phyloP scores from a whole-genome alignment of 169 alveolate genomes.

The Amoebophrya sp. region DNA sequence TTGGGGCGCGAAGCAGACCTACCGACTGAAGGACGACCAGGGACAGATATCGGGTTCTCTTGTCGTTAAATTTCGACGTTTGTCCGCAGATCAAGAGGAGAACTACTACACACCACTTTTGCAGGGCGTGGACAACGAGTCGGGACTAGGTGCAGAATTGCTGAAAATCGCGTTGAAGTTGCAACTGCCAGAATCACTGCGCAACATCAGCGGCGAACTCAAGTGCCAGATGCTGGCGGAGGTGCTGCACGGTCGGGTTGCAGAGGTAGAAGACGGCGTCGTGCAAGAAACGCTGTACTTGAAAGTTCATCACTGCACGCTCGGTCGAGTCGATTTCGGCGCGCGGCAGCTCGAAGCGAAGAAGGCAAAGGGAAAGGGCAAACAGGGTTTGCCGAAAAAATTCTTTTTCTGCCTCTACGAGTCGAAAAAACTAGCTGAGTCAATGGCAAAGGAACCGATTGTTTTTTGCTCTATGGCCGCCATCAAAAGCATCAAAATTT shows the following conservation, averaged over 20 bases:
- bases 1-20: conserved; percentile 1
- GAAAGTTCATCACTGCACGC: not conserved
- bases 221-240: not conserved
- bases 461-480: not conserved
- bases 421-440: not conserved
- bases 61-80: not conserved
- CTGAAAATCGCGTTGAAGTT: not conserved
- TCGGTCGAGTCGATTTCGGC: not conserved
- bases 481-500: not conserved
- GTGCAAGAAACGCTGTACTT: not conserved
- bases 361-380: not conserved
- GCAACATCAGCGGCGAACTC: not conserved
- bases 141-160: not conserved
- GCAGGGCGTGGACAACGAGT: not conserved
- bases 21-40: not conserved
- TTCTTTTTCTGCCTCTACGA: conserved; percentile 10
- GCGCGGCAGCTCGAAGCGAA: not conserved
- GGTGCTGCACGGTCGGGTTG: not conserved
- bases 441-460: not conserved
- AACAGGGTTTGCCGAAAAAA: not conserved
- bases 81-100: not conserved
- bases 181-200: not conserved
- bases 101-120: not conserved
- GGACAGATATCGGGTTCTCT: not conserved
- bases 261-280: not conserved